These are phyloP conservation scores for Saturnispora gosingensis DNA, from an alignment of 805 yeast species.

Conservation along the genomic window DNA sequence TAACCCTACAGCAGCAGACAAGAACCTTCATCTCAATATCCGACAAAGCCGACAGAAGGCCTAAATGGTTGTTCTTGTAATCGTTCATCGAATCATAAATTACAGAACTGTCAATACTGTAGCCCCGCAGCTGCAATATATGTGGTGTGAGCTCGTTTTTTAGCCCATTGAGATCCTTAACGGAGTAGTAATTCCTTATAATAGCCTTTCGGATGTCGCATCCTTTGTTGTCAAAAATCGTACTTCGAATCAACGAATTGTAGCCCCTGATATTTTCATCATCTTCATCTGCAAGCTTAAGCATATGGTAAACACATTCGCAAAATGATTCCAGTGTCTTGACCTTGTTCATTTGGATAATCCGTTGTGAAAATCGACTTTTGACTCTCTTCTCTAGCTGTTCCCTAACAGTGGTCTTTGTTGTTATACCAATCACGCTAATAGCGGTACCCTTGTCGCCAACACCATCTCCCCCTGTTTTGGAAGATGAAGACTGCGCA, in stretches of 20 bases:
- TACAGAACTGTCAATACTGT: conserved; percentile 1
- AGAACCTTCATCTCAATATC: conserved; percentile 63
- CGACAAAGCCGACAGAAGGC: conserved; percentile 37
- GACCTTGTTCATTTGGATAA: conserved; percentile 51
- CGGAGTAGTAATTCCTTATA: conserved; percentile 44
- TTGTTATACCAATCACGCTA: conserved; percentile 71
- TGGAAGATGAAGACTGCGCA: conserved; percentile 42
- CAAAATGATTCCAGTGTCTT: conserved; percentile 40
- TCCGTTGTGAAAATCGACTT: conserved; percentile 78
- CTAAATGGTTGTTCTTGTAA: conserved; percentile 13
- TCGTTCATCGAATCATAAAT: conserved; percentile 1
- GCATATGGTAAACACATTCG: conserved; percentile 30
- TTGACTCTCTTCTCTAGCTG: conserved; percentile 84
- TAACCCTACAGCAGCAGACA: conserved; percentile 67
- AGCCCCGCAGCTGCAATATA: conserved; percentile 16
- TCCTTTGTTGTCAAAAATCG: conserved; percentile 20
- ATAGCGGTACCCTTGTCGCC: conserved; percentile 49
- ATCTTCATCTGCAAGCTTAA: conserved; percentile 15
- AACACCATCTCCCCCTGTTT: conserved; percentile 18
- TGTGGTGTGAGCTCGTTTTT: conserved; percentile 36
- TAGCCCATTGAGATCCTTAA: conserved; percentile 47
- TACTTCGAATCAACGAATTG: conserved; percentile 30
- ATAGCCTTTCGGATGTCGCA: conserved; percentile 28
- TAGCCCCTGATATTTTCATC: neutral
- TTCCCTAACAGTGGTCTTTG: conserved; percentile 69